Conservation (phyloP, 2,329 filamentous ascomycete species). For the Calonectria fujianensis region DNA sequence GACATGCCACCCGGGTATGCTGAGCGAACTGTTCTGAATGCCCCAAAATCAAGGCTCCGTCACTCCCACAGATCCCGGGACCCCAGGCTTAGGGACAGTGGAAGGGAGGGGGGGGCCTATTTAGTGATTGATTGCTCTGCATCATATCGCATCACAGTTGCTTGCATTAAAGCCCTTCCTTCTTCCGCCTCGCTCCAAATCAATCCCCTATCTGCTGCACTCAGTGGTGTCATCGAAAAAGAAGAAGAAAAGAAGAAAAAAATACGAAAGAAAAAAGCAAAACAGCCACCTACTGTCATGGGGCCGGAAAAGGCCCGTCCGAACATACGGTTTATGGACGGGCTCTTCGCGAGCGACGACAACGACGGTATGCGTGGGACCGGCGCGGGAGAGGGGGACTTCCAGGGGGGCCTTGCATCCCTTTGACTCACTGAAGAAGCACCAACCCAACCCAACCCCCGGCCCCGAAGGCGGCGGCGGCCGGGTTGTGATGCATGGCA, state of each 20-base stretch:
- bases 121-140: slow-evolving; percentile 11
- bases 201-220: too few species aligned
- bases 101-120: neutral
- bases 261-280: neutral
- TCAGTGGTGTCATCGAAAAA: neutral
- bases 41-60: neutral
- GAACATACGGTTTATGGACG: slow-evolving; percentile 15
- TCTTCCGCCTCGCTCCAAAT: neutral
- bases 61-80: slow-evolving; percentile 5
- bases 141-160: neutral
- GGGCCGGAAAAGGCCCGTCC: slow-evolving; percentile 41
- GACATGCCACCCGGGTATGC: neutral
- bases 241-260: too few species aligned
- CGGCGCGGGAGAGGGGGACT: slow-evolving; percentile 15
- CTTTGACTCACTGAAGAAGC: slow-evolving; percentile 20
- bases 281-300: slow-evolving; percentile 11
- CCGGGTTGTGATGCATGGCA: slow-evolving; percentile 4
- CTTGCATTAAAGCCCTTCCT: slow-evolving; percentile 8
- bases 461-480: slow-evolving; percentile 6
- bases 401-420: slow-evolving; percentile 23
- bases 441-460: neutral
- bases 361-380: slow-evolving; percentile 30
- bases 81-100: neutral
- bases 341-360: neutral
- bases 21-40: neutral